These are phyloP conservation scores for Lactuca sativa DNA, from an alignment of 129 eudicot species.

Conservation along the genomic window DNA sequence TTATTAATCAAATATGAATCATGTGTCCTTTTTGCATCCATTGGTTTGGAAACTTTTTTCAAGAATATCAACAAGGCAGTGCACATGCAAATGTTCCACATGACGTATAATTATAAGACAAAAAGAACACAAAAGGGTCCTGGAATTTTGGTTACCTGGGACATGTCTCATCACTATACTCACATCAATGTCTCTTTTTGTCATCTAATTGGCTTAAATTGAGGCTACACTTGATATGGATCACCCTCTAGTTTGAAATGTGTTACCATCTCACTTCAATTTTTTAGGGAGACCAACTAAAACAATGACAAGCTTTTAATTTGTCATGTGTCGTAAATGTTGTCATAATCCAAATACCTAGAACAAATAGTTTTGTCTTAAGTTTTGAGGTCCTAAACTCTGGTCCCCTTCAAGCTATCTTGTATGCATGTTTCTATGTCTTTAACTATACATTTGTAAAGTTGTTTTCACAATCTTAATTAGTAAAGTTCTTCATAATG, in stretches of 20 bases:
- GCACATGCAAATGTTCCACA: constrained; percentile 42
- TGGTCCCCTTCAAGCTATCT: neutral
- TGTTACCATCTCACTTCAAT: neutral
- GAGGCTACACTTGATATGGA: constrained; percentile 13
- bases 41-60: constrained; percentile 3
- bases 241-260: neutral
- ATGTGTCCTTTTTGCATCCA: constrained; percentile 25
- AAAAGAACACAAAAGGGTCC: constrained; percentile 24
- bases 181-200: constrained; percentile 25
- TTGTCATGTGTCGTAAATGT: neutral
- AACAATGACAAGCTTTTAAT: neutral
- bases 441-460: neutral
- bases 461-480: neutral
- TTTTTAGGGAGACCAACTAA: neutral
- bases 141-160: constrained; percentile 27
- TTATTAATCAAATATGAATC: constrained; percentile 1
- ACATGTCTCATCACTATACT: constrained; percentile 32
- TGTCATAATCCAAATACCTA: neutral
- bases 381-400: neutral
- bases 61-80: constrained; percentile 33
- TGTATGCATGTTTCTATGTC: constrained; percentile 2
- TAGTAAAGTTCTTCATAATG: constrained; percentile 7
- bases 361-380: constrained; percentile 13
- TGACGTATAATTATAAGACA: constrained; percentile 25
- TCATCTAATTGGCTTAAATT: constrained; percentile 8